A percentile compares a stretch with the other conserved stretches of the same genome.
Conservation (phyloP, 768 basidiomycete genomes). For the Boletus reticuloceps region DNA sequence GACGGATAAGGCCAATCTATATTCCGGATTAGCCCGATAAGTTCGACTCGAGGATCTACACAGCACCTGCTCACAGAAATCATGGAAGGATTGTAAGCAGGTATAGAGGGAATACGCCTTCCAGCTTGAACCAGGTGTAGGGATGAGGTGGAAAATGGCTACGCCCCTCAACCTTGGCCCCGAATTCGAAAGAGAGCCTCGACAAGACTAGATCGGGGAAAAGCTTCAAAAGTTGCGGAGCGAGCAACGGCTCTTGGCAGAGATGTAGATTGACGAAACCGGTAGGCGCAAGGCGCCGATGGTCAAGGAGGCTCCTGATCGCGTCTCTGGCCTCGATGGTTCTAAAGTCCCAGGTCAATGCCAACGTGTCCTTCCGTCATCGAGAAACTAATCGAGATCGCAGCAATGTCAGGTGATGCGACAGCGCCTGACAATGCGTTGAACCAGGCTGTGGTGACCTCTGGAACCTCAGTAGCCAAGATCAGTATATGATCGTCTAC, state of each 20-base stretch:
- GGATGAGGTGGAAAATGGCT: slow-evolving; percentile 54
- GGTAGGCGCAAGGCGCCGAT: slow-evolving; percentile 28
- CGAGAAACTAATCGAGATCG: slow-evolving; percentile 24
- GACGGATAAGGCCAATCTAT: not conserved
- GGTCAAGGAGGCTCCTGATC: slow-evolving; percentile 38
- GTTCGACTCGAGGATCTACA: not conserved
- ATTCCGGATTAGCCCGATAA: not conserved
- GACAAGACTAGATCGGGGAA: slow-evolving; percentile 61
- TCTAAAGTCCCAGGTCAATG: slow-evolving; percentile 55
- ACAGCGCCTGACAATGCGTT: slow-evolving; percentile 12
- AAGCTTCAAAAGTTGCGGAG: slow-evolving; percentile 34
- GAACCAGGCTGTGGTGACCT: slow-evolving; percentile 24
- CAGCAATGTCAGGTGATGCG: slow-evolving; percentile 8
- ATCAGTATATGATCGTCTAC: slow-evolving; percentile 18
- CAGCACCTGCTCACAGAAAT: slow-evolving; percentile 34
- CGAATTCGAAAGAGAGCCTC: too few species aligned
- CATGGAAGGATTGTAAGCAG: slow-evolving; percentile 55
- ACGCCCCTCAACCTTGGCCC: slow-evolving; percentile 47
- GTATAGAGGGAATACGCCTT: slow-evolving; percentile 61
- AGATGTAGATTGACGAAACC: slow-evolving; percentile 8
- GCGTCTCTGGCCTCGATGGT: slow-evolving; percentile 40
- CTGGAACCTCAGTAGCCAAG: slow-evolving; percentile 15
- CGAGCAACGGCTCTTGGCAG: slow-evolving; percentile 23
- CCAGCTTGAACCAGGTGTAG: slow-evolving; percentile 44
- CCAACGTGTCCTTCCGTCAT: slow-evolving; percentile 45